These are phyloP conservation scores for Penicillium polonicum DNA, from an alignment of 2,329 filamentous ascomycete species.

Conservation along the genomic window DNA sequence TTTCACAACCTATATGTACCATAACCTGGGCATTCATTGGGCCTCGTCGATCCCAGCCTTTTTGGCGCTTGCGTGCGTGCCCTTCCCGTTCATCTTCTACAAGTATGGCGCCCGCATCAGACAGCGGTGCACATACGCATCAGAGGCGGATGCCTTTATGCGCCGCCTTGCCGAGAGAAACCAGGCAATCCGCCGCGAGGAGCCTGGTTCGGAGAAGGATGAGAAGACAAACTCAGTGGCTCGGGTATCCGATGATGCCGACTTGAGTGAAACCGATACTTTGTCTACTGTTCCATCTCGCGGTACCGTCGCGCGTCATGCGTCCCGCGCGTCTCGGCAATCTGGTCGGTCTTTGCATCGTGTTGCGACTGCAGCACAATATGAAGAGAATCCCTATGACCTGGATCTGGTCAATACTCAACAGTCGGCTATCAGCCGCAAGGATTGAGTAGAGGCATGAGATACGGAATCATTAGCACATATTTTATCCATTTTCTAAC, in stretches of 20 bases:
- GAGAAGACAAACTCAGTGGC: slow-evolving; percentile 6
- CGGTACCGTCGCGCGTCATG: slow-evolving; percentile 14
- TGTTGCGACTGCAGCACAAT: slow-evolving; percentile 25
- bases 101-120: slow-evolving; percentile 24
- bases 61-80: slow-evolving; percentile 26
- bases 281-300: slow-evolving; percentile 23
- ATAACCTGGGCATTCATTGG: slow-evolving; percentile 28
- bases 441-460: slow-evolving; percentile 5
- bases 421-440: slow-evolving; percentile 24
- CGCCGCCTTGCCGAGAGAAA: slow-evolving; percentile 27
- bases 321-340: slow-evolving; percentile 19
- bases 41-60: slow-evolving; percentile 27
- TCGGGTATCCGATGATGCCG: not conserved
- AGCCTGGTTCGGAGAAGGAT: slow-evolving; percentile 1
- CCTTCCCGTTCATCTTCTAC: slow-evolving; percentile 30
- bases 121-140: slow-evolving; percentile 25
- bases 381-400: slow-evolving; percentile 47
- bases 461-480: not conserved
- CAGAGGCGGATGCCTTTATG: slow-evolving; percentile 38
- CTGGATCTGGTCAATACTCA: slow-evolving; percentile 47
- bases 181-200: slow-evolving; percentile 5
- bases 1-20: slow-evolving; percentile 29
- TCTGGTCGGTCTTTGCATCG: slow-evolving; percentile 22
- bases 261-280: slow-evolving; percentile 16
- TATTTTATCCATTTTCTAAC: not conserved